phyloP scores from a whole-genome alignment of 1,284 basidiomycete species.

The Cutaneotrichosporon arboriforme region DNA sequence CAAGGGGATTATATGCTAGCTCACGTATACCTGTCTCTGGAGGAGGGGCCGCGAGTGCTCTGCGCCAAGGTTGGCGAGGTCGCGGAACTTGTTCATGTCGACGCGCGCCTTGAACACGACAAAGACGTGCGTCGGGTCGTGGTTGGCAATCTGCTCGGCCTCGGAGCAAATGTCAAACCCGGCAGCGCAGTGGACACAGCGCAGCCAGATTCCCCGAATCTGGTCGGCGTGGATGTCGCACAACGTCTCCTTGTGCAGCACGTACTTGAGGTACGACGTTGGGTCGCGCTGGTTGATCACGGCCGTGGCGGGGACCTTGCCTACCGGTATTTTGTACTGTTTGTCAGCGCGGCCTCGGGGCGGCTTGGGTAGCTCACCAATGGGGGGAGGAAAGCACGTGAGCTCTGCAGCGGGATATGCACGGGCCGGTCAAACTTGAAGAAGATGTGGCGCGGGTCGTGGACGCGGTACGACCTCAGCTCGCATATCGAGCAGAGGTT shows the following conservation, averaged over 20 bases:
- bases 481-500: constrained; percentile 70
- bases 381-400: constrained; percentile 60
- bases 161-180: constrained; percentile 66
- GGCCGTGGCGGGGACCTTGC: constrained; percentile 52
- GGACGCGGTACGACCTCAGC: constrained; percentile 64
- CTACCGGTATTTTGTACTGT: constrained; percentile 59
- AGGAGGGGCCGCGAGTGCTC: constrained; percentile 38
- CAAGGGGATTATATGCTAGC: too few relatives aligned
- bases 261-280: constrained; percentile 60
- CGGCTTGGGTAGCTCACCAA: constrained; percentile 46
- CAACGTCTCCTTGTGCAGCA: constrained; percentile 56
- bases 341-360: constrained; percentile 28
- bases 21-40: constrained; percentile 33
- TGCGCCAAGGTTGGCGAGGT: constrained; percentile 34
- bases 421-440: constrained; percentile 76
- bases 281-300: constrained; percentile 59
- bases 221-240: constrained; percentile 47
- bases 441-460: constrained; percentile 77
- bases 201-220: constrained; percentile 77
- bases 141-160: constrained; percentile 70
- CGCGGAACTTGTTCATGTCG: constrained; percentile 42
- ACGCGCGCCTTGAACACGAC: constrained; percentile 77
- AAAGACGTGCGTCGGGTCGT: constrained; percentile 73
- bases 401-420: constrained; percentile 60
- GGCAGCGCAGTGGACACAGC: constrained; percentile 75